Evolutionary conservation across 2,329 filamentous ascomycete genomes (phyloP).

Genomic region (Elsinoe batatas): DNA sequence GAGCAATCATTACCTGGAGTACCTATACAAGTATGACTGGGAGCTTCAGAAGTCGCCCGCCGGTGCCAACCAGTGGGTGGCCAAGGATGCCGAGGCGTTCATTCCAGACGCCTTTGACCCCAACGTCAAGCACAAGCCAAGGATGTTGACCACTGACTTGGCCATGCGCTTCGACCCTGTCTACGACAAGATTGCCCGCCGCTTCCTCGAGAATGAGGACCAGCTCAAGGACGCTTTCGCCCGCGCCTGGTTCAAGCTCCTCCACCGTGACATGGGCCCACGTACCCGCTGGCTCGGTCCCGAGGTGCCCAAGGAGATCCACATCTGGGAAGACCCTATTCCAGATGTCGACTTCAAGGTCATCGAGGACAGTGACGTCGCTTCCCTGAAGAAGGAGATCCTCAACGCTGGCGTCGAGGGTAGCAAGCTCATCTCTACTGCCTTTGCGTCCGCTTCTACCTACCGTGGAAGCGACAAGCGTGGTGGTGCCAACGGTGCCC

Average conservation of each 20-base stretch:
- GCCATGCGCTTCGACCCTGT: slow-evolving; percentile 59
- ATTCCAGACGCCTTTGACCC: slow-evolving; percentile 63
- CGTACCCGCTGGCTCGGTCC: slow-evolving; percentile 61
- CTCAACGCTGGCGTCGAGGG: slow-evolving; percentile 51
- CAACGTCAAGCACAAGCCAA: slow-evolving; percentile 63
- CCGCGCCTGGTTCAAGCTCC: slow-evolving; percentile 73
- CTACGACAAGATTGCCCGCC: slow-evolving; percentile 67
- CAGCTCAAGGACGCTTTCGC: slow-evolving; percentile 60
- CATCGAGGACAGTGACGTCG: slow-evolving; percentile 53
- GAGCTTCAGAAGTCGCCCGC: slow-evolving; percentile 65
- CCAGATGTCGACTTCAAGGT: slow-evolving; percentile 49
- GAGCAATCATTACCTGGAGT: slow-evolving; percentile 65
- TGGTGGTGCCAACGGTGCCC: slow-evolving; percentile 70
- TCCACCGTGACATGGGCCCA: slow-evolving; percentile 71
- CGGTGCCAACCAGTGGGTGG: slow-evolving; percentile 67
- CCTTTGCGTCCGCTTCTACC: slow-evolving; percentile 61
- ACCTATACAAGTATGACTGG: slow-evolving; percentile 72
- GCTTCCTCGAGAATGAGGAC: slow-evolving; percentile 58
- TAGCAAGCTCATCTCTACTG: slow-evolving; percentile 53
- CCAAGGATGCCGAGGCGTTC: slow-evolving; percentile 55
- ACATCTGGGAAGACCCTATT: slow-evolving; percentile 68
- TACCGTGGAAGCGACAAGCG: slow-evolving; percentile 73
- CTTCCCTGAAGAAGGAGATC: slow-evolving; percentile 59
- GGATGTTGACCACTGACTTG: slow-evolving; percentile 68
- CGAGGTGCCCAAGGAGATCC: slow-evolving; percentile 58